phyloP scores from a whole-genome alignment of 164 flowering plant species.

The Saururus chinensis region DNA sequence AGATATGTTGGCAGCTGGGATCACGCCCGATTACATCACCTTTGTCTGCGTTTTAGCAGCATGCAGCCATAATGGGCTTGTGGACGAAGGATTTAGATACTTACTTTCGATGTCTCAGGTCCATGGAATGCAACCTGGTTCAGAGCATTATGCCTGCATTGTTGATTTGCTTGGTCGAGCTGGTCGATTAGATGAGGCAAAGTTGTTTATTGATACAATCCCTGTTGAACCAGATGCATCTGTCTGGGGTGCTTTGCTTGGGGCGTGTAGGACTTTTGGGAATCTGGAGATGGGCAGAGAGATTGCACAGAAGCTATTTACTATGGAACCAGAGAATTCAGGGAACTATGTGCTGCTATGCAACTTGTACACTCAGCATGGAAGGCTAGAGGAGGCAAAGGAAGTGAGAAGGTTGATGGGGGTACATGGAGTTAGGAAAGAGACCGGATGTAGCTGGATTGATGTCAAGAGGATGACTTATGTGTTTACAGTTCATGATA shows the following conservation, averaged over 20 bases:
- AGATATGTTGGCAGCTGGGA: constrained; percentile 34
- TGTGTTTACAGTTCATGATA: constrained; percentile 41
- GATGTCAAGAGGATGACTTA: constrained; percentile 32
- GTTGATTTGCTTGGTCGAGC: constrained; percentile 62
- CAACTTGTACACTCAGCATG: constrained; percentile 36
- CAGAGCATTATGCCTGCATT: constrained; percentile 66
- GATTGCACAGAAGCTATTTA: constrained; percentile 42
- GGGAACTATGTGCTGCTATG: constrained; percentile 55
- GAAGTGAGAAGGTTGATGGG: constrained; percentile 48
- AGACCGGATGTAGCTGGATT: constrained; percentile 60
- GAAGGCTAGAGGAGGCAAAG: constrained; percentile 42
- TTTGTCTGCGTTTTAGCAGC: constrained; percentile 53
- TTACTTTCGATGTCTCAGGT: constrained; percentile 36
- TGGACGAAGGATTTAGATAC: constrained; percentile 39
- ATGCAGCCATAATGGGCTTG: constrained; percentile 48
- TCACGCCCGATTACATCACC: constrained; percentile 47
- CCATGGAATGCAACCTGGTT: constrained; percentile 32
- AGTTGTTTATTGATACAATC: constrained; percentile 42
- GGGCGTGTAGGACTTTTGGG: constrained; percentile 44
- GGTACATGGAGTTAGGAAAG: constrained; percentile 32
- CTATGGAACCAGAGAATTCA: constrained; percentile 50
- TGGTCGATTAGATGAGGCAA: constrained; percentile 49
- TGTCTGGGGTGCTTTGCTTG: constrained; percentile 62
- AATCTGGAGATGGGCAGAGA: constrained; percentile 50
- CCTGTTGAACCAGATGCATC: constrained; percentile 40